phyloP scores from a whole-genome alignment of 2,329 filamentous ascomycete species.

The Xylariomycetidae sp. region DNA sequence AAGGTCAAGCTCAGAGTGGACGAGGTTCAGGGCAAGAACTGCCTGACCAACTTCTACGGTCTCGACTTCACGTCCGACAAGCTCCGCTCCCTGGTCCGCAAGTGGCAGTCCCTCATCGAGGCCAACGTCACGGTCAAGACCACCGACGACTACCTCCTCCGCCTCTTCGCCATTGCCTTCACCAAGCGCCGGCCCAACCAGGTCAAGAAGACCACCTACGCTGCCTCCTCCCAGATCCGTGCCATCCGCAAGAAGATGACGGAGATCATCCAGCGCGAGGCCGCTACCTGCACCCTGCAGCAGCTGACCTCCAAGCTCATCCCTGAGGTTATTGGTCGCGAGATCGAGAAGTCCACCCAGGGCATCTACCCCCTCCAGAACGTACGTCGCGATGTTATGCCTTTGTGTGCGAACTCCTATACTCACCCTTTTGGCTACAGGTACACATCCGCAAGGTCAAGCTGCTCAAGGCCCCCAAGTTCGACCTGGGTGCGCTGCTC shows the following conservation, averaged over 20 bases:
- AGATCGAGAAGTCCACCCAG: conserved; percentile 99
- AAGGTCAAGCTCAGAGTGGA: conserved; percentile 99
- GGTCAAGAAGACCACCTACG: conserved; percentile 99
- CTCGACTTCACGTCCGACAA: conserved; percentile 99
- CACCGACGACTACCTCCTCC: conserved; percentile 98
- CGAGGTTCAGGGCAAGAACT: conserved; percentile 99
- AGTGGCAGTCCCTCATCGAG: conserved; percentile 99
- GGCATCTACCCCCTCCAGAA: conserved; percentile 99
- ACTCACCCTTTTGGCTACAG: conserved; percentile 45
- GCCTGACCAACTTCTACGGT: conserved; percentile 99
- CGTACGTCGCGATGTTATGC: conserved; percentile 50
- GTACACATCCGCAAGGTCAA: conserved; percentile 99
- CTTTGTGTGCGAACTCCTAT: conserved; percentile 1
- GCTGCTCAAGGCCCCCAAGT: conserved; percentile 97
- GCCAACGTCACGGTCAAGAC: conserved; percentile 99
- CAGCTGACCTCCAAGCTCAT: conserved; percentile 99
- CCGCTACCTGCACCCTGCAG: conserved; percentile 84
- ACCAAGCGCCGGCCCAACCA: conserved; percentile 99
- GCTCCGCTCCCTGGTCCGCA: conserved; percentile 96
- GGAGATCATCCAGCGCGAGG: conserved; percentile 97
- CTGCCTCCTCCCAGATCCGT: conserved; percentile 92
- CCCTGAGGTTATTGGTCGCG: conserved; percentile 97
- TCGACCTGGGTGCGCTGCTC: conserved; percentile 94
- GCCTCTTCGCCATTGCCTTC: conserved; percentile 98
- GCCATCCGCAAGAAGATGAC: conserved; percentile 99